Base-by-base conservation (phyloP, 225 moss, liverwort and hornwort species). In the Physcomitrium patens region DNA sequence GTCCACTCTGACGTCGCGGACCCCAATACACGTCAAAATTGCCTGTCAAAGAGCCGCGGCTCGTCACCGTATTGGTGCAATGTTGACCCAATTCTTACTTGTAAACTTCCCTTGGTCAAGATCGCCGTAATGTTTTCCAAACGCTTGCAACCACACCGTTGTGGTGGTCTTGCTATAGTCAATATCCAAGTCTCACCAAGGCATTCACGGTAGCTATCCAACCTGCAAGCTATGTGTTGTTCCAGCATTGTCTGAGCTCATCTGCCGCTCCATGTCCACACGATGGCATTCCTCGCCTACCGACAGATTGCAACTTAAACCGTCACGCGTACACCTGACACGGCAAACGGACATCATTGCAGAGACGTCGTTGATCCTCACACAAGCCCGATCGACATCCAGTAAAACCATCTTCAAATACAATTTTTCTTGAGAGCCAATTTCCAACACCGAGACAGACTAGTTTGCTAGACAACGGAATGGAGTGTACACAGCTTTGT, bases 1-100 rank as follows among this genome's bases (percentile, higher is more conserved):
- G 75, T 73, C 82, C 85, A 86, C 70, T 86, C 82, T 0, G 82
- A 82, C 2, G 72, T 67, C 17, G 69, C 79, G 5, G 73, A 79
- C 37, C 82, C 82, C 4, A 82, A 86, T 8, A 86, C 85, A 7
- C 77, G 79, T 20, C 82, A 8, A 75, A 2, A 77, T 77, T 82
- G 11, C 87, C 80, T 4, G 63, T 43, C 63, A 64, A n/a, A 17
- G 27, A 18, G 20, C 13, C 20, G 53, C 53, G 28, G 52, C 50
- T 6, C 28, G 56, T 70, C 17, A 70, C 70, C 24, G 55, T n/a
- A n/a, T 24, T 16, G 69, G 52, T 12, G 69, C 70, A 31, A 70
- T 70, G 70, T 69, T 52, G 41, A 54, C 54, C 70, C 70, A 70
- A 52, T 53, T 70, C 70, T 70, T 70, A 16, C 70, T 70, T 52